Evolutionary conservation across 805 yeast species (phyloP).

Genomic region (Teunomyces atbi): DNA sequence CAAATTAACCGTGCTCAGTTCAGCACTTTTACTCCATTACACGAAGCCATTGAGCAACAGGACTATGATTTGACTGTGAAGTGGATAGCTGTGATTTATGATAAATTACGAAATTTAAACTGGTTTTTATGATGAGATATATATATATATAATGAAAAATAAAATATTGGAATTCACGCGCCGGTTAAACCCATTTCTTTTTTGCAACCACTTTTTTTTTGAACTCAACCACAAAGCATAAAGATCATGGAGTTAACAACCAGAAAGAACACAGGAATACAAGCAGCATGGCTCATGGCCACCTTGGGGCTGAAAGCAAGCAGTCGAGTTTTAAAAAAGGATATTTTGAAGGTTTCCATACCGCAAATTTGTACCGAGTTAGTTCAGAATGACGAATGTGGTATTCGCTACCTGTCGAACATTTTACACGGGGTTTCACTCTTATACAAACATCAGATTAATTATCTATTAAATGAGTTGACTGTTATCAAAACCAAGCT

Average conservation of each 20-base stretch:
- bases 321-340: constrained; percentile 27
- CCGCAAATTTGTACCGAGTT: constrained; percentile 39
- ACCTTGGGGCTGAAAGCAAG: constrained; percentile 38
- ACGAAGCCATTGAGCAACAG: constrained; percentile 17
- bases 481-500: constrained; percentile 7
- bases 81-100: constrained; percentile 24
- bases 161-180: neutral
- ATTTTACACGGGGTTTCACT: constrained; percentile 50
- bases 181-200: neutral
- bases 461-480: constrained; percentile 40
- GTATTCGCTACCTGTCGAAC: constrained; percentile 38
- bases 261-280: constrained; percentile 6
- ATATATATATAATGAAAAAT: neutral
- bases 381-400: constrained; percentile 3
- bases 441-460: constrained; percentile 48
- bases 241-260: neutral
- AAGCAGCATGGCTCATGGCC: constrained; percentile 38
- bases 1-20: constrained; percentile 8
- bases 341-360: constrained; percentile 37
- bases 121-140: neutral
- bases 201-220: neutral
- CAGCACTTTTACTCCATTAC: constrained; percentile 21
- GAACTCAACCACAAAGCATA: neutral
- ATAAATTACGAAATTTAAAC: constrained; percentile 16
- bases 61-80: constrained; percentile 24